Evolutionary conservation across 306 rosid genomes (phyloP).

Genomic region (Lagenaria siceraria): DNA sequence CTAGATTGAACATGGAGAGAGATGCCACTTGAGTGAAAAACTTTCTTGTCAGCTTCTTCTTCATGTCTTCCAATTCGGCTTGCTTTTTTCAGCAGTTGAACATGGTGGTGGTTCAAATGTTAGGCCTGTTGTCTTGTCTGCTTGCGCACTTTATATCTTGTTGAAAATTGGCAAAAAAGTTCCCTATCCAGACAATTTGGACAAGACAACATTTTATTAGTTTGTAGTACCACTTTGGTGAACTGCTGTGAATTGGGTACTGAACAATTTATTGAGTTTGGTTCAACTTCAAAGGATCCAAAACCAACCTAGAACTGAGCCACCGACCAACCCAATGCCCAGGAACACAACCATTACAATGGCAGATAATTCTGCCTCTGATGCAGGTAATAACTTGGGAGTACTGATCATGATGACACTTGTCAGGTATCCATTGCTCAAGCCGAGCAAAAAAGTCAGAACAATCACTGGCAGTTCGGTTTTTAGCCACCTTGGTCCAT

Average conservation of each 20-base stretch:
- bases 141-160: not conserved
- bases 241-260: not conserved
- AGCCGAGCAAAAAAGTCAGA: constrained; percentile 70
- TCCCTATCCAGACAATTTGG: not conserved
- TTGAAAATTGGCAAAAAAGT: not conserved
- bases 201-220: not conserved
- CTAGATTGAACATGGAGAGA: constrained; percentile 2
- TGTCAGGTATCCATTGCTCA: constrained; percentile 71
- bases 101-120: not conserved
- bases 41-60: not conserved
- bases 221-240: not conserved
- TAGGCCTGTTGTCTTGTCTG: not conserved
- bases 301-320: constrained; percentile 84
- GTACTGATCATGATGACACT: constrained; percentile 72
- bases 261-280: constrained; percentile 3
- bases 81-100: not conserved
- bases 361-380: constrained; percentile 69
- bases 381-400: constrained; percentile 47
- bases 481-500: constrained; percentile 76
- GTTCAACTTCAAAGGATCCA: constrained; percentile 44
- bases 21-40: constrained; percentile 7
- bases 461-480: constrained; percentile 44
- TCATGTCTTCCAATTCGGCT: not conserved
- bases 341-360: constrained; percentile 69
- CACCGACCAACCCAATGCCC: constrained; percentile 74